Base-by-base conservation (phyloP, 176 grass and related monocot species). In the Carex kokanica region DNA sequence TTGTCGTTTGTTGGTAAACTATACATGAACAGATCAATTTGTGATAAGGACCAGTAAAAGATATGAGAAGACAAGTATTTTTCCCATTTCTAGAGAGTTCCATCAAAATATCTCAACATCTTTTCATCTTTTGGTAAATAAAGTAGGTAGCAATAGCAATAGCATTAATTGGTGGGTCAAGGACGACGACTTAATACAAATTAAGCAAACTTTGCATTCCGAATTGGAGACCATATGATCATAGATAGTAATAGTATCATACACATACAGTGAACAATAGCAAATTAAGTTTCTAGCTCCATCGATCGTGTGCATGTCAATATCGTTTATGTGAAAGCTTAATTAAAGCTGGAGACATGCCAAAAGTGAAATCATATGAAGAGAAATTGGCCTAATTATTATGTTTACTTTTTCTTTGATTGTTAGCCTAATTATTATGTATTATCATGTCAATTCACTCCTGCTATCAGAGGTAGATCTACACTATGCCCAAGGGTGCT, bases 161-260 rank as follows among this genome's bases (percentile, higher is more conserved):
- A n/a, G n/a, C n/a, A n/a, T n/a, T n/a, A n/a, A 47, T 49, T 29
- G 63, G 63, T 51, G 24, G 59, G 40, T 57, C 62, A 65, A 82
- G 40, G 43, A 53, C 16, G 13, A 82, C 9, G 23, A 68, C 27
- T 25, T 8, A 31, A 29, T 51, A 40, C 41, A 67, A 82, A 41
- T n/a, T 54, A 82, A 54, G 7, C 80, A 10, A 82, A 82, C 73
- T 64, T 82, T 65, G 43, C 43, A 82, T 61, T 21, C 60, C 40
- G 0, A 53, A 67, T 67, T 82, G 41, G 79, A 82, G 43, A 68
- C 20, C 40, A 47, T 45, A 64, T 65, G 24, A 79, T 57, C 1
- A 27, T 4, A 54, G 6, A 55, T 66, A n/a, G n/a, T n/a, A n/a
- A n/a, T n/a, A n/a, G n/a, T n/a, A n/a, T n/a, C 5, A 38, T 38